Evolutionary conservation across 75 land plant species (phyloP).

Genomic region (Cunninghamia lanceolata): DNA sequence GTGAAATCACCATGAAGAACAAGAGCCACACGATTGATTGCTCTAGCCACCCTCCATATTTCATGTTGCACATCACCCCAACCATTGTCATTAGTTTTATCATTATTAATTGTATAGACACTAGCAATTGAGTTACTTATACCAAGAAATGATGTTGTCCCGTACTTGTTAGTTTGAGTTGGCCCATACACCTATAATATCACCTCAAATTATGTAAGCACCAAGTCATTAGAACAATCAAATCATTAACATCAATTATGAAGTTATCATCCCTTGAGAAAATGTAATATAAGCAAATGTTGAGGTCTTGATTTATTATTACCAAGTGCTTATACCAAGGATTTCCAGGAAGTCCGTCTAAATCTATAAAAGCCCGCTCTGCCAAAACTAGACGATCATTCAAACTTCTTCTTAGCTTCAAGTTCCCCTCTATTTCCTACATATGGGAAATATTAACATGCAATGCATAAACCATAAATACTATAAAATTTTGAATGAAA

Average conservation of each 20-base stretch:
- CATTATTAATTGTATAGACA: slow-evolving; percentile 14
- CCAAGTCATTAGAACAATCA: neutral
- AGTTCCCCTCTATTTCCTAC: neutral
- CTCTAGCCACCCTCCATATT: slow-evolving; percentile 77
- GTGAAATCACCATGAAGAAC: slow-evolving; percentile 67
- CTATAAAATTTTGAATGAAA: neutral
- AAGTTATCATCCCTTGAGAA: neutral
- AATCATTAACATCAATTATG: neutral
- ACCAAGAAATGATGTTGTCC: slow-evolving; percentile 62
- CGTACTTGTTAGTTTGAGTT: slow-evolving; percentile 50
- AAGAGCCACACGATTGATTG: slow-evolving; percentile 47
- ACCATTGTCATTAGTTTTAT: slow-evolving; percentile 9
- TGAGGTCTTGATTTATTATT: neutral
- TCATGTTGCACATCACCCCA: slow-evolving; percentile 74
- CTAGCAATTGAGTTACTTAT: slow-evolving; percentile 43
- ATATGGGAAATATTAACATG: neutral
- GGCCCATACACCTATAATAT: slow-evolving; percentile 73
- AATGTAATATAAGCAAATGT: neutral
- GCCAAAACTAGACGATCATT: slow-evolving; percentile 77
- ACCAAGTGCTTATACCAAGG: slow-evolving; percentile 91
- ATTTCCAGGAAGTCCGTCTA: slow-evolving; percentile 52
- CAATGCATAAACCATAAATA: neutral
- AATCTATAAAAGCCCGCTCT: slow-evolving; percentile 73
- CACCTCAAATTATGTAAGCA: neutral
- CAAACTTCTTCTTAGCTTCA: slow-evolving; percentile 37